Evolutionary conservation across 495 filamentous ascomycete species (phyloP).

Genomic region (Lepidopterella palustris): DNA sequence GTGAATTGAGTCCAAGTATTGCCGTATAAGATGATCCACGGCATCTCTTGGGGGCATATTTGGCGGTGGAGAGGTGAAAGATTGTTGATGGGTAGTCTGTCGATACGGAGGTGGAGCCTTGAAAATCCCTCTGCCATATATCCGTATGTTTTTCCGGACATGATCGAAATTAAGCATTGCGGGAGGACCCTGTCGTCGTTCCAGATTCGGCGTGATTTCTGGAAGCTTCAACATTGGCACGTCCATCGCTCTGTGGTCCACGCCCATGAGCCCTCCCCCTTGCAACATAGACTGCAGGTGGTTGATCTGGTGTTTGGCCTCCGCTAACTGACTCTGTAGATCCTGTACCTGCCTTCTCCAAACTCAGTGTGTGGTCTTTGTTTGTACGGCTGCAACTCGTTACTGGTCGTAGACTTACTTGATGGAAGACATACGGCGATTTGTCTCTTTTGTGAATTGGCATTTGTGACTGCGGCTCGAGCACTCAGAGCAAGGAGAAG

Average conservation of each 20-base stretch:
- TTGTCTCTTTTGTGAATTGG: conserved; percentile 98
- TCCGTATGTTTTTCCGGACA: conserved; percentile 66
- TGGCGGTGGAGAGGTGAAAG: conserved; percentile 52
- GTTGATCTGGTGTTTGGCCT: conserved; percentile 64
- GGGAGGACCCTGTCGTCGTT: conserved; percentile 44
- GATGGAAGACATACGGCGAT: conserved; percentile 96
- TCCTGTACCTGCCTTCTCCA: conserved; percentile 77
- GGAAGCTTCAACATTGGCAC: conserved; percentile 62
- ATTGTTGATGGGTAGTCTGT: conserved; percentile 44
- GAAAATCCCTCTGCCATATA: conserved; percentile 69
- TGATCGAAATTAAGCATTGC: conserved; percentile 61
- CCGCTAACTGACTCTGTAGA: conserved; percentile 81
- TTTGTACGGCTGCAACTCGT: not conserved
- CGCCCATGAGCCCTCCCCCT: conserved; percentile 46
- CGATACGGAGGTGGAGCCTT: conserved; percentile 72
- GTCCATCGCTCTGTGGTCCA: conserved; percentile 43
- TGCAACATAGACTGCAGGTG: conserved; percentile 57
- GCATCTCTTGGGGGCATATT: conserved; percentile 62
- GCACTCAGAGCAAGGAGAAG: conserved; percentile 91
- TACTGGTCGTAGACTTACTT: conserved; percentile 52
- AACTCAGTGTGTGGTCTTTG: not conserved
- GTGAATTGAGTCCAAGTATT: conserved; percentile 74
- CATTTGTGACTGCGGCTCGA: conserved; percentile 91
- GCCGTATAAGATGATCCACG: conserved; percentile 67
- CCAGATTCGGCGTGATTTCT: conserved; percentile 58